phyloP scores from a whole-genome alignment of 1,284 basidiomycete species.

The Heterobasidion annosum region DNA sequence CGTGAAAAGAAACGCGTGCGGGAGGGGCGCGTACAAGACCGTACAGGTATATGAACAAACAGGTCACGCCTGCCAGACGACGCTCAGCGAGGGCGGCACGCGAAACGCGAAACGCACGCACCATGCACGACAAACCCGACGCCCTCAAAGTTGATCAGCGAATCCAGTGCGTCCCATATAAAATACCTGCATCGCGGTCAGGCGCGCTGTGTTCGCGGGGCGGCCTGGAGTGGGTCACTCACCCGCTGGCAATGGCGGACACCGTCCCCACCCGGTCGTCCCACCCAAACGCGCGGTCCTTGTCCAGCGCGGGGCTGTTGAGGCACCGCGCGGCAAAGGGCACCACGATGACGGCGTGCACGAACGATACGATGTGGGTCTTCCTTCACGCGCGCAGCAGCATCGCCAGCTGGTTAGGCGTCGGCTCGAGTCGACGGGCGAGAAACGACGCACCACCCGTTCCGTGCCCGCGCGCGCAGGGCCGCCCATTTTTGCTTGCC shows the following conservation, averaged over 20 bases:
- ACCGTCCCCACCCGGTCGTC: conserved; percentile 36
- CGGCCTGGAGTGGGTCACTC: conserved; percentile 13
- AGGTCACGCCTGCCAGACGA: conserved; percentile 36
- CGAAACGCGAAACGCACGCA: conserved; percentile 10
- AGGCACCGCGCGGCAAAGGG: conserved; percentile 36
- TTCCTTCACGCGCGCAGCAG: conserved; percentile 17
- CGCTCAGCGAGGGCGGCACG: conserved; percentile 1
- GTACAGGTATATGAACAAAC: conserved; percentile 48
- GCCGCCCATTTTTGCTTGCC: conserved; percentile 26
- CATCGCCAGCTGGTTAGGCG: too few relatives aligned
- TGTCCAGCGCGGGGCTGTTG: conserved; percentile 26
- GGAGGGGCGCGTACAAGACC: conserved; percentile 41
- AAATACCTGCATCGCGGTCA: conserved; percentile 33
- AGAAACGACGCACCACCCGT: conserved; percentile 38
- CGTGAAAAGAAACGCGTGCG: not conserved
- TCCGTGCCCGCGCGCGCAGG: conserved; percentile 31
- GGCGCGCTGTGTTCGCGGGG: too few relatives aligned
- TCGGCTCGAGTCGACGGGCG: not conserved
- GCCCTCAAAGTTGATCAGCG: conserved; percentile 43
- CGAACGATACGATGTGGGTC: conserved; percentile 46
- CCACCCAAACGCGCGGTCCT: conserved; percentile 51
- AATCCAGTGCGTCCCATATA: conserved; percentile 55
- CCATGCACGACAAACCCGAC: conserved; percentile 64
- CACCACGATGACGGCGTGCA: conserved; percentile 43
- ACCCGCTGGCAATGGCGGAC: conserved; percentile 47